Conservation (phyloP, 768 basidiomycete species). For the Peribolospora kevripleyi region DNA sequence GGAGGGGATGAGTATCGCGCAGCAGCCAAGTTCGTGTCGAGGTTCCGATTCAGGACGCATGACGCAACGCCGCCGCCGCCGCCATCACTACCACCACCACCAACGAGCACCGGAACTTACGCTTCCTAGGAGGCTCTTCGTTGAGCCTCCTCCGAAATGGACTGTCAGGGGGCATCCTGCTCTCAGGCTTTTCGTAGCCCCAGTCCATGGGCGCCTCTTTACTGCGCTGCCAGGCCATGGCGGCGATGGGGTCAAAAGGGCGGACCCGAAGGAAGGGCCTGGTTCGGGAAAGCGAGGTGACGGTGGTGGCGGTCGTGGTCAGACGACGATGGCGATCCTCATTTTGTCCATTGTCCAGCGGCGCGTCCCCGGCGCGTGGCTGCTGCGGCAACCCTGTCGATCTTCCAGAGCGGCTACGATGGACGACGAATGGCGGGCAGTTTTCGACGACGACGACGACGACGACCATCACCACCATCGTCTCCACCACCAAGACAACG, state of each 20-base stretch:
- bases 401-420: no score
- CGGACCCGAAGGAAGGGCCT: background rate
- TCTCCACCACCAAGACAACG: no score
- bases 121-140: slow-evolving; percentile 3
- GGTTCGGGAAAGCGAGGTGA: background rate
- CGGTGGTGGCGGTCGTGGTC: no score
- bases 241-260: background rate
- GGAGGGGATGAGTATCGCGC: no score
- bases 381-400: no score
- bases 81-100: background rate
- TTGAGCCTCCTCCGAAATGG: background rate
- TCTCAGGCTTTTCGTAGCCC: background rate
- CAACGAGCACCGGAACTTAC: background rate
- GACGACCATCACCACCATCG: no score
- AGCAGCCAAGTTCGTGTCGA: background rate
- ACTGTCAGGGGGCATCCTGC: background rate
- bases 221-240: background rate
- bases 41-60: background rate
- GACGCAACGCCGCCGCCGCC: background rate
- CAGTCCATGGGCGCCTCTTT: slow-evolving; percentile 1
- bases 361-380: no score
- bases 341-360: no score
- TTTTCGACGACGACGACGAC: no score
- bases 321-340: no score
- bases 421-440: no score